phyloP scores from a whole-genome alignment of 495 filamentous ascomycete species.

The Opeltia flavorubescens region DNA sequence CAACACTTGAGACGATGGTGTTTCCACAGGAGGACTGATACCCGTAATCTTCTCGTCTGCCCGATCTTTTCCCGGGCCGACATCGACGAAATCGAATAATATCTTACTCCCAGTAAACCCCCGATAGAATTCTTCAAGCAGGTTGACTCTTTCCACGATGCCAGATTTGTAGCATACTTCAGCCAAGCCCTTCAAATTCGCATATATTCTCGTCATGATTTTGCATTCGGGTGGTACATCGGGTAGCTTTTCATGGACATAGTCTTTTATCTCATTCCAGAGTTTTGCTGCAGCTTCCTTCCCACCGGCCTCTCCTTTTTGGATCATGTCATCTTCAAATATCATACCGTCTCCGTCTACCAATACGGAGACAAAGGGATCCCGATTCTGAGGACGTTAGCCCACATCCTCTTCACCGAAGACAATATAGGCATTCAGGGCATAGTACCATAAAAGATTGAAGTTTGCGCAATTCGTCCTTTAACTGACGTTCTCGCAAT shows the following conservation, averaged over 20 bases:
- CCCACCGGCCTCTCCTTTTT: conserved; percentile 54
- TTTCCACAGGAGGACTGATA: conserved; percentile 25
- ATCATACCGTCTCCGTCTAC: conserved; percentile 70
- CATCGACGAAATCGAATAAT: conserved; percentile 63
- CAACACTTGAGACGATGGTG: not conserved
- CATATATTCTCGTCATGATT: conserved; percentile 54
- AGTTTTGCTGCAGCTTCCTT: conserved; percentile 54
- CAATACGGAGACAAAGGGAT: conserved; percentile 61
- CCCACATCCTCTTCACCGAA: not conserved
- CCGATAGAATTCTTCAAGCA: conserved; percentile 53
- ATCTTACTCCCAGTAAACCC: conserved; percentile 63
- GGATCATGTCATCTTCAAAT: conserved; percentile 52
- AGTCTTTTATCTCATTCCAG: conserved; percentile 34
- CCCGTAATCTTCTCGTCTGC: conserved; percentile 65
- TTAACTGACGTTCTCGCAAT: conserved; percentile 36
- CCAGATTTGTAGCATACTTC: conserved; percentile 45
- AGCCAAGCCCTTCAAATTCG: conserved; percentile 50
- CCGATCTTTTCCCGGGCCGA: conserved; percentile 53
- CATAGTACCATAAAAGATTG: conserved; percentile 34
- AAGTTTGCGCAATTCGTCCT: conserved; percentile 34
- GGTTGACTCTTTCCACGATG: conserved; percentile 33
- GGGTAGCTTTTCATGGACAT: conserved; percentile 30
- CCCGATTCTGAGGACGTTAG: conserved; percentile 41
- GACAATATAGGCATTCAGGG: not conserved
- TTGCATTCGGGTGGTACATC: conserved; percentile 37